A percentile compares a stretch with the other conserved stretches of the same genome.
phyloP scores from a whole-genome alignment of 192 early-diverging fungal species.

The Mortierella alpina region DNA sequence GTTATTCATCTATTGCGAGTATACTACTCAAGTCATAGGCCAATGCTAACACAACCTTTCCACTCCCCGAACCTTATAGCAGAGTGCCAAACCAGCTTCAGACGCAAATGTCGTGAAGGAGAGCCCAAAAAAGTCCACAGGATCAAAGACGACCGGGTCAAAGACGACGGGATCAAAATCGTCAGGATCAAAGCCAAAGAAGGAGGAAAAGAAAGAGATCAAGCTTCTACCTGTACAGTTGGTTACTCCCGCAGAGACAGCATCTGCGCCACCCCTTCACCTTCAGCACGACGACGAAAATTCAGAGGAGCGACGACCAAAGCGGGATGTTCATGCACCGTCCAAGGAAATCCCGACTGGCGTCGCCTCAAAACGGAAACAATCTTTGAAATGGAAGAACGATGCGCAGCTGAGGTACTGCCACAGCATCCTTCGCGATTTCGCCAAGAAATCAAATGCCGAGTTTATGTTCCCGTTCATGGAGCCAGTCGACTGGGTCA shows the following conservation, averaged over 20 bases:
- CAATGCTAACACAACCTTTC: background rate
- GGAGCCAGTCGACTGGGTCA: slow-evolving; percentile 87
- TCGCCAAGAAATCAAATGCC: slow-evolving; percentile 75
- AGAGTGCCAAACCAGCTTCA: slow-evolving; percentile 4
- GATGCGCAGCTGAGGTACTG: slow-evolving; percentile 76
- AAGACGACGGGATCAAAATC: background rate
- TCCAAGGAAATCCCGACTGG: slow-evolving; percentile 46
- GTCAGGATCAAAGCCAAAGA: slow-evolving; percentile 25
- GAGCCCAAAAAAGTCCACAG: slow-evolving; percentile 15
- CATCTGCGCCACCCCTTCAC: background rate
- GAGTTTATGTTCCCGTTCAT: slow-evolving; percentile 80
- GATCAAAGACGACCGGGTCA: no score
- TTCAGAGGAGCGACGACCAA: slow-evolving; percentile 68
- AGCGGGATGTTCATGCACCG: slow-evolving; percentile 75
- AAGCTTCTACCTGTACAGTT: slow-evolving; percentile 28
- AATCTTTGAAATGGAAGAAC: slow-evolving; percentile 44
- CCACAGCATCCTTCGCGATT: slow-evolving; percentile 68
- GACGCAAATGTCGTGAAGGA: slow-evolving; percentile 12
- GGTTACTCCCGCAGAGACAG: slow-evolving; percentile 20
- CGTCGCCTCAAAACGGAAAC: slow-evolving; percentile 17
- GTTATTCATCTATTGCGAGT: background rate
- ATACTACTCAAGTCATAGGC: background rate
- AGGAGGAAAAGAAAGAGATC: slow-evolving; percentile 38
- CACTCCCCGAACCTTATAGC: slow-evolving; percentile 5
- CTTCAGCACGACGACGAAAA: background rate